A percentile compares a stretch with the other conserved stretches of the same genome.
Evolutionary conservation across 805 yeast genomes (phyloP).

Genomic region (Pichia kluyveri): DNA sequence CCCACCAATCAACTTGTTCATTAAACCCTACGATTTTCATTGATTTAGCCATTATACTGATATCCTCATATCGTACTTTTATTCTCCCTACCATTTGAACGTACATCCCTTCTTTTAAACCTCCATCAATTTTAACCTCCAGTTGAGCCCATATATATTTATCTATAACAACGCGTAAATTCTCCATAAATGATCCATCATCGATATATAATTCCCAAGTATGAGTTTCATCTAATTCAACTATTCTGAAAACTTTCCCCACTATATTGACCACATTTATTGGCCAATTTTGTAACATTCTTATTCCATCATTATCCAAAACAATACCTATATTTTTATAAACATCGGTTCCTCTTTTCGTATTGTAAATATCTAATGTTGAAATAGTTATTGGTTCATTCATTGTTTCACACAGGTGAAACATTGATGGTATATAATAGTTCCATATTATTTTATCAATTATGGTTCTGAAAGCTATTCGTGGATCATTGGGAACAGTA

Average conservation of each 20-base stretch:
- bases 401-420: constrained; percentile 1
- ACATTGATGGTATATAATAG: constrained; percentile 1
- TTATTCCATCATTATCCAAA: constrained; percentile 9
- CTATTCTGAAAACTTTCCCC: constrained; percentile 20
- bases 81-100: background rate
- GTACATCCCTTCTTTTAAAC: background rate
- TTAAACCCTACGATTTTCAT: background rate
- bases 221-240: background rate
- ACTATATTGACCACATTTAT: constrained; percentile 24
- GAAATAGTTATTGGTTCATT: constrained; percentile 23
- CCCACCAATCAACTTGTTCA: constrained; percentile 3
- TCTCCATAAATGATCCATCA: constrained; percentile 6
- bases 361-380: constrained; percentile 21
- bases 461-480: background rate
- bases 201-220: background rate
- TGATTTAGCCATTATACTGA: background rate
- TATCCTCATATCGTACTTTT: background rate
- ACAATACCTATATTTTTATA: constrained; percentile 18
- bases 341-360: constrained; percentile 14
- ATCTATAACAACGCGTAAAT: background rate
- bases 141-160: constrained; percentile 1
- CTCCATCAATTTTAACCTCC: background rate
- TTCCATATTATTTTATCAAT: background rate
- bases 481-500: background rate
- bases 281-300: constrained; percentile 37